Evolutionary conservation across 2,329 filamentous ascomycete genomes (phyloP).

Genomic region (Exophiala sp.): DNA sequence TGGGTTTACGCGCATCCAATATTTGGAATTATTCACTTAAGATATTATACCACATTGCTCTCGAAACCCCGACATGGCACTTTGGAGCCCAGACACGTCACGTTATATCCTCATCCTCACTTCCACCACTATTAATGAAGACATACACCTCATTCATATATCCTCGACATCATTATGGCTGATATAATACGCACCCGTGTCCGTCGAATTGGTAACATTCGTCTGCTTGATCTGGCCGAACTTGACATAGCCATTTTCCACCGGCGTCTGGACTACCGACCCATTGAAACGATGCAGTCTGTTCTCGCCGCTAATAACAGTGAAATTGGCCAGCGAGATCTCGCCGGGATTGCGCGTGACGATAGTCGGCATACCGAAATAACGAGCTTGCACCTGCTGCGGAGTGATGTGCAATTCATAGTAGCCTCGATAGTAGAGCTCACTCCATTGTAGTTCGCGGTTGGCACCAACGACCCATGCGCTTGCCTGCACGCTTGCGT

Average conservation of each 20-base stretch:
- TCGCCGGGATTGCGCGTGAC: constrained; percentile 60
- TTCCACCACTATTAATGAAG: too few species aligned
- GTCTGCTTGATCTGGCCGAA: constrained; percentile 32
- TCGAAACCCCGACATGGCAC: too few species aligned
- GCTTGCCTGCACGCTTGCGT: constrained; percentile 48
- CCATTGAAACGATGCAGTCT: constrained; percentile 47
- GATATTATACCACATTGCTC: too few species aligned
- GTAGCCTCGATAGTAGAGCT: constrained; percentile 71
- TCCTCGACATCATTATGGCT: constrained; percentile 24
- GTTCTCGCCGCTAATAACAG: constrained; percentile 61
- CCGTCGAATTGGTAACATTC: constrained; percentile 36
- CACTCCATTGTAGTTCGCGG: constrained; percentile 67
- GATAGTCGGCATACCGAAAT: constrained; percentile 62
- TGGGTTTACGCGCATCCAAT: background rate
- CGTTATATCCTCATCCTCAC: background rate
- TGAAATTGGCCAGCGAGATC: constrained; percentile 67
- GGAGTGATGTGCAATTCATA: constrained; percentile 60
- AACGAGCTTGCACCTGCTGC: constrained; percentile 59
- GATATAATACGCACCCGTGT: constrained; percentile 34
- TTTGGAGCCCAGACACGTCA: too few species aligned
- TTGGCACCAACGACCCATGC: constrained; percentile 51
- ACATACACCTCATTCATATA: constrained; percentile 2
- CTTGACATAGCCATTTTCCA: constrained; percentile 41
- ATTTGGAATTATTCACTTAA: too few species aligned
- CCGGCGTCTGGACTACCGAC: constrained; percentile 45